Evolutionary conservation across 2,329 filamentous ascomycete genomes (phyloP).

Genomic region (Westerdykella aurantiaca): DNA sequence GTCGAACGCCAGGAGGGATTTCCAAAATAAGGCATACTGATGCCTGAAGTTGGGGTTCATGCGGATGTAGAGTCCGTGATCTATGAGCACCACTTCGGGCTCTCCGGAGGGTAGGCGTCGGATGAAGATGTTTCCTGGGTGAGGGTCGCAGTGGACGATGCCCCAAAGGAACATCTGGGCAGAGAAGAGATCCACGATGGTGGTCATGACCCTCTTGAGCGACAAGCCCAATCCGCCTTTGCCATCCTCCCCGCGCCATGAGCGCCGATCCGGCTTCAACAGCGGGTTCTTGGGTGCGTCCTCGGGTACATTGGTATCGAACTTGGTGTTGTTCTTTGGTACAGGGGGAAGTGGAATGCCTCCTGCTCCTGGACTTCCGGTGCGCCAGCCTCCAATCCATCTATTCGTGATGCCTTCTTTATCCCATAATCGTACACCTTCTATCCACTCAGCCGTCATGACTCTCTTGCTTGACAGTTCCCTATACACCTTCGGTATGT

Average conservation of each 20-base stretch:
- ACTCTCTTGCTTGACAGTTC: constrained; percentile 78
- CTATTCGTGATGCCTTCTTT: constrained; percentile 69
- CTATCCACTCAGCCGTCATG: constrained; percentile 96
- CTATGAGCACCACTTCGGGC: constrained; percentile 88
- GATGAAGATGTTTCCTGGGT: constrained; percentile 96
- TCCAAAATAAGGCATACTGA: constrained; percentile 90
- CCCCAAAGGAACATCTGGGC: constrained; percentile 98
- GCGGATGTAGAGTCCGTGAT: constrained; percentile 92
- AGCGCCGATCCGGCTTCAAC: constrained; percentile 72
- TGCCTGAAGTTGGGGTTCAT: constrained; percentile 78
- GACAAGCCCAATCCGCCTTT: constrained; percentile 79
- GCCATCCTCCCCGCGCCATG: constrained; percentile 67
- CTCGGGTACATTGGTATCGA: constrained; percentile 24
- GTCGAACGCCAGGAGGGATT: constrained; percentile 87
- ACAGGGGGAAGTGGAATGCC: constrained; percentile 55
- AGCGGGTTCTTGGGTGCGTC: constrained; percentile 45
- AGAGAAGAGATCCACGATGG: constrained; percentile 93
- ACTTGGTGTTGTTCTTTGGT: constrained; percentile 27
- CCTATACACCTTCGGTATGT: constrained; percentile 77
- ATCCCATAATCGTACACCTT: constrained; percentile 89
- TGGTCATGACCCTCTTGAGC: constrained; percentile 85
- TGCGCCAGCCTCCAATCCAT: constrained; percentile 73
- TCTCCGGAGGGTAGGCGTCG: constrained; percentile 75
- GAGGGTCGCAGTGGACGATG: constrained; percentile 90
- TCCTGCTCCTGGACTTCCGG: constrained; percentile 71